These are phyloP conservation scores for Phytophthora meadii DNA, from an alignment of 352 stramenopile genomes.

Conservation along the genomic window DNA sequence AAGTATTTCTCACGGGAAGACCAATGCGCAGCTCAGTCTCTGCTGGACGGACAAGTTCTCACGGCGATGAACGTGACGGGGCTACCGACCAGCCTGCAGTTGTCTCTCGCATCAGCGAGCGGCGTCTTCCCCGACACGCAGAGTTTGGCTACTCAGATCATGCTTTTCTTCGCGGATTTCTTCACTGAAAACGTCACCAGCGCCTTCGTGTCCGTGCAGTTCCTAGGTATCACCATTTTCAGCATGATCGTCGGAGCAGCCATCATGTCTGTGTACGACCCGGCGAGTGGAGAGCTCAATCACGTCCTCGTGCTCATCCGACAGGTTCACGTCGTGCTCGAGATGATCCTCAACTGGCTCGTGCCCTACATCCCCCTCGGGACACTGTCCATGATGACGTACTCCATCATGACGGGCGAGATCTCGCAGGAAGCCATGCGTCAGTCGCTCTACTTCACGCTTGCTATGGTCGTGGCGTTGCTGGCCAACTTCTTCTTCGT, in stretches of 20 bases:
- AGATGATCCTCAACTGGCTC: slow-evolving; percentile 77
- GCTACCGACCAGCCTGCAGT: slow-evolving; percentile 30
- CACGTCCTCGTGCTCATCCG: slow-evolving; percentile 63
- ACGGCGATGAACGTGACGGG: slow-evolving; percentile 59
- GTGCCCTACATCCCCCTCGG: slow-evolving; percentile 58
- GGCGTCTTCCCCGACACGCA: slow-evolving; percentile 39
- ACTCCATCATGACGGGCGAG: slow-evolving; percentile 57
- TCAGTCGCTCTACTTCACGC: slow-evolving; percentile 46
- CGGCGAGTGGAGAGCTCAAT: slow-evolving; percentile 46
- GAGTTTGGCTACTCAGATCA: slow-evolving; percentile 52
- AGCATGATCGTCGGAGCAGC: slow-evolving; percentile 60
- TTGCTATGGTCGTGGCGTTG: slow-evolving; percentile 52
- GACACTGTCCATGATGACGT: slow-evolving; percentile 60
- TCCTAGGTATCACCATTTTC: slow-evolving; percentile 62
- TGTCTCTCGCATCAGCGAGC: slow-evolving; percentile 36
- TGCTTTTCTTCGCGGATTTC: slow-evolving; percentile 57
- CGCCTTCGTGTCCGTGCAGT: slow-evolving; percentile 53
- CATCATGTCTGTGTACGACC: slow-evolving; percentile 59
- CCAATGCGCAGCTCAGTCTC: slow-evolving; percentile 27
- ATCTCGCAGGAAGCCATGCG: slow-evolving; percentile 41
- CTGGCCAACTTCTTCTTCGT: slow-evolving; percentile 58
- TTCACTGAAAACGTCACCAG: slow-evolving; percentile 70
- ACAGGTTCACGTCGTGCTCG: slow-evolving; percentile 65
- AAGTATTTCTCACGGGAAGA: slow-evolving; percentile 45
- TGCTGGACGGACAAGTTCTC: slow-evolving; percentile 45